phyloP scores from a whole-genome alignment of 495 filamentous ascomycete species.

The Acidiella bohemica region DNA sequence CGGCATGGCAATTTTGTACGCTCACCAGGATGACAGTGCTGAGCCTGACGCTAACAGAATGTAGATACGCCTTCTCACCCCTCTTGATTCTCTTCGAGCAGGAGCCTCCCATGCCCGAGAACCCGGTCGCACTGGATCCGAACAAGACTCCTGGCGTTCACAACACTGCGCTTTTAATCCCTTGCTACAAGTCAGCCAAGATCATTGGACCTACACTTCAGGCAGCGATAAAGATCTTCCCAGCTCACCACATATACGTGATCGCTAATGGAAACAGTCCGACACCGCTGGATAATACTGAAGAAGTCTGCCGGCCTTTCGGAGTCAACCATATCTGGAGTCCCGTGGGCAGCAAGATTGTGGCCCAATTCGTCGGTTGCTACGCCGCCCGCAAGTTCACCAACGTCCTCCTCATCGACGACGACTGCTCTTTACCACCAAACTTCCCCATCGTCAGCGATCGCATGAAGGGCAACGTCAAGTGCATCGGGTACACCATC shows the following conservation, averaged over 20 bases:
- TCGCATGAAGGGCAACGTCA: slow-evolving; percentile 27
- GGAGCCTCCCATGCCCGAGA: slow-evolving; percentile 21
- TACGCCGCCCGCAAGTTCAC: slow-evolving; percentile 32
- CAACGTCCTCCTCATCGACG: slow-evolving; percentile 36
- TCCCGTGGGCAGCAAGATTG: slow-evolving; percentile 31
- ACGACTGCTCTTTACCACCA: slow-evolving; percentile 35
- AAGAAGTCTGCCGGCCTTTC: slow-evolving; percentile 29
- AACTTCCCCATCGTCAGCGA: slow-evolving; percentile 34
- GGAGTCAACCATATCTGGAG: slow-evolving; percentile 25
- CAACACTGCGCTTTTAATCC: slow-evolving; percentile 33
- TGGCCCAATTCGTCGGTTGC: slow-evolving; percentile 37
- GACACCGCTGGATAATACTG: slow-evolving; percentile 20
- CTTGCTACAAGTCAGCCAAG: slow-evolving; percentile 35
- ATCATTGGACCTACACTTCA: slow-evolving; percentile 33
- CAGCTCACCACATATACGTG: slow-evolving; percentile 33
- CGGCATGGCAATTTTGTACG: not conserved
- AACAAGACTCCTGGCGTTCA: slow-evolving; percentile 14
- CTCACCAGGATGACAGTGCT: too few species aligned
- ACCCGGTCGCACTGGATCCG: slow-evolving; percentile 2
- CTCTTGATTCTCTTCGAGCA: slow-evolving; percentile 31
- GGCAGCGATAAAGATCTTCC: slow-evolving; percentile 37
- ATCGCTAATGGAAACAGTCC: slow-evolving; percentile 24
- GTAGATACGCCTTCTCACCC: slow-evolving; percentile 30
- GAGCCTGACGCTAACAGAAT: slow-evolving; percentile 1
- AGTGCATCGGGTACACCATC: slow-evolving; percentile 36